Conservation (phyloP, 208 protist genomes). For the Endotrypanum monterogeii region DNA sequence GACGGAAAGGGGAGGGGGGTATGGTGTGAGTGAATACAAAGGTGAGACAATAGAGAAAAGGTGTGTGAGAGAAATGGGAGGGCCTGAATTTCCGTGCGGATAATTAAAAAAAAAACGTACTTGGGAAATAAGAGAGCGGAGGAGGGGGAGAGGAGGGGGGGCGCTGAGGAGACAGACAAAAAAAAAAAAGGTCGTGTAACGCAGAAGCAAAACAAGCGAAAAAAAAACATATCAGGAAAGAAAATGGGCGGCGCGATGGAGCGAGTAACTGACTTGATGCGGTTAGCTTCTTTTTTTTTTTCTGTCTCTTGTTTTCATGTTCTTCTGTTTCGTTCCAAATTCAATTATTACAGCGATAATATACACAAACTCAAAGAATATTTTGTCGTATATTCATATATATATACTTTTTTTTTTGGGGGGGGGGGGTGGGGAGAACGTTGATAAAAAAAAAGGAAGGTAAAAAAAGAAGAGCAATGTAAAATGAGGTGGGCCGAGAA, state of each 20-base stretch:
- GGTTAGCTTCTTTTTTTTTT: too few species aligned
- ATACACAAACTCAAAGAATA: too few species aligned
- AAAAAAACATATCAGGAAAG: neutral
- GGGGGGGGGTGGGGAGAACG: neutral
- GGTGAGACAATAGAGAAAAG: neutral
- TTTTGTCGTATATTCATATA: too few species aligned
- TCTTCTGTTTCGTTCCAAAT: too few species aligned
- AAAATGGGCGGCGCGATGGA: too few species aligned
- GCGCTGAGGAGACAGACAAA: neutral
- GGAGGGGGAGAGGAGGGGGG: neutral
- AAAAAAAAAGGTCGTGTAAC: too few species aligned
- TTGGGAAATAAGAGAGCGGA: neutral
- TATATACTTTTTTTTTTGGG: too few species aligned
- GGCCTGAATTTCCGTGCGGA: neutral
- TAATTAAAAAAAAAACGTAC: neutral
- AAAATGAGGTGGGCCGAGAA: neutral
- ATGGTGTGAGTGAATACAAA: neutral
- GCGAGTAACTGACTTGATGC: too few species aligned
- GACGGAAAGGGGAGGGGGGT: neutral
- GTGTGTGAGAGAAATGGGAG: too few species aligned
- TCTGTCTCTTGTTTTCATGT: too few species aligned
- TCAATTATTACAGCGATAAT: too few species aligned
- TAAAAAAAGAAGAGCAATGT: neutral
- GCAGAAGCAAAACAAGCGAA: too few species aligned
- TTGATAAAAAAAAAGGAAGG: neutral